phyloP scores from a whole-genome alignment of 306 rosid genomes.

The Citrullus colocynthis region DNA sequence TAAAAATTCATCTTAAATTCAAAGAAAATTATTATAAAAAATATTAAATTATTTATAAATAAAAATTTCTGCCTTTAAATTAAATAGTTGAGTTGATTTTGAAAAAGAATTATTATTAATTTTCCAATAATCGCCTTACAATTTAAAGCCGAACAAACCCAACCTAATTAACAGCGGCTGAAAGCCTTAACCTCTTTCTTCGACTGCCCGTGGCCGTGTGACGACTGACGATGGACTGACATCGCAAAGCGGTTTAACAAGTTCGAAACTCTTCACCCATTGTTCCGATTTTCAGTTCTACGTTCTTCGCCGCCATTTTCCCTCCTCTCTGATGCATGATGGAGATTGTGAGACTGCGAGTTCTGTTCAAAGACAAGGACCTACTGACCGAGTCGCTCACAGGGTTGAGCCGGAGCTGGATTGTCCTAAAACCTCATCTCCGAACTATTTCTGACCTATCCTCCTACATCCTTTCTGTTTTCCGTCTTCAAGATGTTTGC shows the following conservation, averaged over 20 bases:
- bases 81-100: too few species aligned
- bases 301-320: background rate
- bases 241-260: conserved; percentile 11
- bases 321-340: conserved; percentile 5
- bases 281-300: background rate
- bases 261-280: background rate
- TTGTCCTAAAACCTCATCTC: conserved; percentile 61
- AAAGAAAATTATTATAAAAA: too few species aligned
- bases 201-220: background rate
- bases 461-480: conserved; percentile 29
- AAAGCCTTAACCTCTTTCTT: background rate
- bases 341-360: conserved; percentile 52
- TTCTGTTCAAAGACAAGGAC: conserved; percentile 37
- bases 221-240: background rate
- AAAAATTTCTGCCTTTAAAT: too few species aligned
- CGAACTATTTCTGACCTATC: conserved; percentile 57
- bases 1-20: too few species aligned
- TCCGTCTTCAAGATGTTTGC: conserved; percentile 47
- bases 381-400: conserved; percentile 43
- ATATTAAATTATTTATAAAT: too few species aligned
- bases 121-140: background rate
- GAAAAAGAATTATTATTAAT: too few species aligned
- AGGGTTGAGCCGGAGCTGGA: conserved; percentile 67
- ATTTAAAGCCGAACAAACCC: background rate
- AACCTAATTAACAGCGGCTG: background rate